A percentile compares a stretch with the other conserved stretches of the same genome.
phyloP scores from a whole-genome alignment of 768 basidiomycete species.

The Suillus brevipes region DNA sequence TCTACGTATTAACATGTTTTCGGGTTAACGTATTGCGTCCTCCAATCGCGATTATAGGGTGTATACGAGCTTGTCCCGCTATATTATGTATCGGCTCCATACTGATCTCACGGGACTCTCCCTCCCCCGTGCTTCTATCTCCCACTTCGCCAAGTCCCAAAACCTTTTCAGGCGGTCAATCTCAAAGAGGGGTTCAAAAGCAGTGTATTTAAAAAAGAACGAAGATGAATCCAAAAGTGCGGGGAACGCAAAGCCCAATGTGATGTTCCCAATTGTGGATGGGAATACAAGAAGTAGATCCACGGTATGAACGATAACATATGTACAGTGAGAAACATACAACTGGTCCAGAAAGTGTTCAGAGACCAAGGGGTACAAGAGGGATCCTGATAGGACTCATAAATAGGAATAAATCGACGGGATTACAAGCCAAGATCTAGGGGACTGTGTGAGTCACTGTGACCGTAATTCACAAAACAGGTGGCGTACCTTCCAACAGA shows the following conservation, averaged over 20 bases:
- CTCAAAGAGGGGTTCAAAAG: neutral
- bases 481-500: slow-evolving; percentile 64
- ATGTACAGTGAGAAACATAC: neutral
- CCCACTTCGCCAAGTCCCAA: neutral
- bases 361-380: neutral
- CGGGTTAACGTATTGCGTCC: neutral
- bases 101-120: neutral
- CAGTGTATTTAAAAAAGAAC: neutral
- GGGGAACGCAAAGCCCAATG: neutral
- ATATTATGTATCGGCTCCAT: neutral
- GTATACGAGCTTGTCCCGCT: neutral
- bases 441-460: slow-evolving; percentile 23
- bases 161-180: neutral
- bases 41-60: neutral
- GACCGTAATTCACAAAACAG: slow-evolving; percentile 6
- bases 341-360: neutral
- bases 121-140: neutral
- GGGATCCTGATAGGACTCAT: neutral
- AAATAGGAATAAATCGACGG: slow-evolving; percentile 11
- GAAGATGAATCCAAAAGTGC: neutral
- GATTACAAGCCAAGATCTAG: slow-evolving; percentile 50
- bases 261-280: neutral
- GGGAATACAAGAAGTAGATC: neutral
- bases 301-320: neutral
- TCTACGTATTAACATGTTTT: neutral